phyloP scores from a whole-genome alignment of 78 protist genomes.

The Dictyostelium intermedium region DNA sequence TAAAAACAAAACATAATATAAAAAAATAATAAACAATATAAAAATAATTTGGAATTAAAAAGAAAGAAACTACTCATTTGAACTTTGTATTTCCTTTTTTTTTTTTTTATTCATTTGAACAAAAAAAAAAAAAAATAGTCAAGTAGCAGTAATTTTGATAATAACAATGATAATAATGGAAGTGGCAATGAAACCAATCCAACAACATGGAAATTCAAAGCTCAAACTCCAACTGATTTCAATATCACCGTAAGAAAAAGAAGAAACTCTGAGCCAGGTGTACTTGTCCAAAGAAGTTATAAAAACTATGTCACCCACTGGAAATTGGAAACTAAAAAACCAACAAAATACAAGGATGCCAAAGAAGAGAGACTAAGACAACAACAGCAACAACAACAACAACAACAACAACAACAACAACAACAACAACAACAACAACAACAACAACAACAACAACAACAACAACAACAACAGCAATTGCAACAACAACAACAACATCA shows the following conservation, averaged over 20 bases:
- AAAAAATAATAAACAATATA: not conserved
- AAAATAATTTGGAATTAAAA: too few species aligned
- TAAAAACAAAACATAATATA: not conserved
- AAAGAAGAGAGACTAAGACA: constrained; percentile 29
- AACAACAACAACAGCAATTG: not conserved
- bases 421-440: not conserved
- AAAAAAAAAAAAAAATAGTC: too few species aligned
- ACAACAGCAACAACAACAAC: constrained; percentile 4
- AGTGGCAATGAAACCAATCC: not conserved
- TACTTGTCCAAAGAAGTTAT: constrained; percentile 37
- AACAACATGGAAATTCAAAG: constrained; percentile 55
- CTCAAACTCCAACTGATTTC: constrained; percentile 60
- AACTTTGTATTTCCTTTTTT: too few species aligned
- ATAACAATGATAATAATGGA: not conserved
- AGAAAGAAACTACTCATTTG: too few species aligned
- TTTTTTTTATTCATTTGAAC: not conserved
- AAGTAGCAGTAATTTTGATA: not conserved
- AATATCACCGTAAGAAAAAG: not conserved
- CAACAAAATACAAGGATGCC: not conserved
- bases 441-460: not conserved
- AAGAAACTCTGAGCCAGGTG: constrained; percentile 73
- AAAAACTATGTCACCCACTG: constrained; percentile 58
- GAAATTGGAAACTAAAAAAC: constrained; percentile 43
- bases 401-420: not conserved
- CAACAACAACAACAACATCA: constrained; percentile 2